These are phyloP conservation scores for Candida chilensis DNA, from an alignment of 805 yeast species.

Conservation along the genomic window DNA sequence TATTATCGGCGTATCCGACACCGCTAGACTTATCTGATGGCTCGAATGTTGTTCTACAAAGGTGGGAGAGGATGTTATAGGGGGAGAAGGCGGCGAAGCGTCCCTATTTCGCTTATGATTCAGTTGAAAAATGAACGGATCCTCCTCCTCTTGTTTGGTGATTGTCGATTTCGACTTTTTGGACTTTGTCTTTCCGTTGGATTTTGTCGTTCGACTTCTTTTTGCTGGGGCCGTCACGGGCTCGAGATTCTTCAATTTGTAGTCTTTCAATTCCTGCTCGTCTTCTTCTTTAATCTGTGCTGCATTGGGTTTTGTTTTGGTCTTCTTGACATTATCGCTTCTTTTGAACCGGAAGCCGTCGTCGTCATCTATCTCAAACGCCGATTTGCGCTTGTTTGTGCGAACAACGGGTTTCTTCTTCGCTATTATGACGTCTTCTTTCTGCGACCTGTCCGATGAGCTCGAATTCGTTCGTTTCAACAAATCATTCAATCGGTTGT, in stretches of 20 bases:
- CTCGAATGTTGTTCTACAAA: conserved; percentile 18
- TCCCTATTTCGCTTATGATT: background rate
- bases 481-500: conserved; percentile 1
- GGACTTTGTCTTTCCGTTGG: background rate
- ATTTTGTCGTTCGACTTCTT: background rate
- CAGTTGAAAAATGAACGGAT: background rate
- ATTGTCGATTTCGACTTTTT: background rate
- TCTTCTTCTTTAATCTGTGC: conserved; percentile 2
- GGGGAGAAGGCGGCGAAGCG: conserved; percentile 2
- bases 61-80: background rate
- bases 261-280: background rate
- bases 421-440: background rate
- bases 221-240: background rate
- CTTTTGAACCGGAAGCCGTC: conserved; percentile 1
- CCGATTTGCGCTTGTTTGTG: background rate
- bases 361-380: background rate
- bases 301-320: conserved; percentile 1
- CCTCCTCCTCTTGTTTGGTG: background rate
- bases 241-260: background rate
- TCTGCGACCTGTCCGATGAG: background rate
- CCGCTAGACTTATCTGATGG: conserved; percentile 12
- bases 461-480: background rate
- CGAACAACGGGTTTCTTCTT: background rate
- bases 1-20: conserved; percentile 8
- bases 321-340: background rate